Evolutionary conservation across 73 alveolate species (phyloP).

Genomic region (Blepharisma stoltei): DNA sequence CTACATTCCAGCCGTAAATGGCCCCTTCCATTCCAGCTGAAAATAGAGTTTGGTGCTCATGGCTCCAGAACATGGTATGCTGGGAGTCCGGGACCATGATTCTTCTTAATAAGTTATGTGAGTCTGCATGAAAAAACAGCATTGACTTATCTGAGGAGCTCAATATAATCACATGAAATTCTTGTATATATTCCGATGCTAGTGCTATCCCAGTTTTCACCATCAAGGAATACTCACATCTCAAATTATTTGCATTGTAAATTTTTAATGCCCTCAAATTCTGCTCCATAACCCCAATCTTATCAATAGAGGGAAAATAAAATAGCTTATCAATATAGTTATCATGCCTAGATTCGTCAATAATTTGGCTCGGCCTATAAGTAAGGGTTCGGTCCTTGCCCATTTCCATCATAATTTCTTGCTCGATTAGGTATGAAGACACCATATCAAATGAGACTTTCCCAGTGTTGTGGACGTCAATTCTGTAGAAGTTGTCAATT

Average conservation of each 20-base stretch:
- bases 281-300: slow-evolving; percentile 59
- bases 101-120: slow-evolving; percentile 42
- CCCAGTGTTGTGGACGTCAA: slow-evolving; percentile 15
- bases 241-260: slow-evolving; percentile 56
- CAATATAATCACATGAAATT: slow-evolving; percentile 49
- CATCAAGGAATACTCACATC: slow-evolving; percentile 35
- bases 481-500: slow-evolving; percentile 15
- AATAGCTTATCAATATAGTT: slow-evolving; percentile 66
- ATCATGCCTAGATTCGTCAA: slow-evolving; percentile 64
- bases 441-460: not conserved
- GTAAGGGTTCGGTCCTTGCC: not conserved
- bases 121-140: slow-evolving; percentile 48
- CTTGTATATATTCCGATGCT: slow-evolving; percentile 56
- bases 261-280: slow-evolving; percentile 59
- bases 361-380: slow-evolving; percentile 35
- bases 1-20: slow-evolving; percentile 61
- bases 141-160: slow-evolving; percentile 44
- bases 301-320: slow-evolving; percentile 59
- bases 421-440: not conserved
- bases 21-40: slow-evolving; percentile 72
- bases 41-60: slow-evolving; percentile 45
- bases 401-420: slow-evolving; percentile 18
- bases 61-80: slow-evolving; percentile 54
- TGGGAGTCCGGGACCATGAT: slow-evolving; percentile 61
- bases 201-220: slow-evolving; percentile 51